phyloP scores from a whole-genome alignment of 2,329 filamentous ascomycete species.

The Clarireedia paspali region DNA sequence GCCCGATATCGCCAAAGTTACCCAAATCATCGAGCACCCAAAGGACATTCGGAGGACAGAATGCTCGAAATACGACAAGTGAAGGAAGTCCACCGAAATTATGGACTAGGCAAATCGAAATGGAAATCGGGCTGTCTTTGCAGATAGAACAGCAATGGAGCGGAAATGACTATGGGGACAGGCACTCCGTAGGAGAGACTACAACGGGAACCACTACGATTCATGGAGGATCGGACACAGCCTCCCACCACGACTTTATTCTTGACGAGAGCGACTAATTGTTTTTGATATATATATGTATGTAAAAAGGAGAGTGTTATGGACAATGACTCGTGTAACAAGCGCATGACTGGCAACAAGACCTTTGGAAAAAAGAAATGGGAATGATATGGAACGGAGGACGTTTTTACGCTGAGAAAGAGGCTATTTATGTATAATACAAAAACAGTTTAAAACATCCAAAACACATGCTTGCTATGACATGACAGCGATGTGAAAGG shows the following conservation, averaged over 20 bases:
- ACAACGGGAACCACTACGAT: background rate
- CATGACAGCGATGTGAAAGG: no score
- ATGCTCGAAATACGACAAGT: background rate
- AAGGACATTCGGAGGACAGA: background rate
- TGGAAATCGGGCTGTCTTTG: background rate
- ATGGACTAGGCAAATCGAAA: slow-evolving; percentile 2
- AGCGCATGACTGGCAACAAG: background rate
- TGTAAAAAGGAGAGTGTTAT: background rate
- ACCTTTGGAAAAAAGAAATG: background rate
- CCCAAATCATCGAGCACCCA: background rate
- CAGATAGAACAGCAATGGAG: background rate
- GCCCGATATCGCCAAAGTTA: background rate
- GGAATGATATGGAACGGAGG: no score
- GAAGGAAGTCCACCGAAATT: background rate
- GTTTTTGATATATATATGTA: background rate
- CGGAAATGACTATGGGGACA: background rate
- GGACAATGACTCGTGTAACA: background rate
- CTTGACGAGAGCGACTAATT: slow-evolving; percentile 4
- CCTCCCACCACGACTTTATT: background rate
- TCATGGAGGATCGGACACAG: background rate
- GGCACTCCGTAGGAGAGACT: background rate
- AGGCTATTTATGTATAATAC: no score
- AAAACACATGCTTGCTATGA: no score
- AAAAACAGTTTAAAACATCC: no score
- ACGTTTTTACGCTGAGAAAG: no score